Evolutionary conservation across 192 early-diverging fungal genomes (phyloP).

Genomic region (Backusella tarrabulga): DNA sequence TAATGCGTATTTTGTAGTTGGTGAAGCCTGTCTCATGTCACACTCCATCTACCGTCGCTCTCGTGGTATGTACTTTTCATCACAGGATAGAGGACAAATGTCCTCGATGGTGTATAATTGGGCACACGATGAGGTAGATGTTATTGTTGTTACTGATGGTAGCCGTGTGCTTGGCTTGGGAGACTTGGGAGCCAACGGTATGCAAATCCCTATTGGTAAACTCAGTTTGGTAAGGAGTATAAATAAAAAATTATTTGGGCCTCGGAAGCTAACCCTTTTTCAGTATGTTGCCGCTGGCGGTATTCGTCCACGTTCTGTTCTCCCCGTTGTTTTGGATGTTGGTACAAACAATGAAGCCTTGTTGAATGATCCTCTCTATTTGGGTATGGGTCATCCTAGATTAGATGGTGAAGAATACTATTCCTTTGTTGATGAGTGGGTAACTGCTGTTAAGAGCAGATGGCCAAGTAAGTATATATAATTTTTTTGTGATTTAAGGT

Average conservation of each 20-base stretch:
- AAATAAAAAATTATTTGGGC: background rate
- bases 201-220: slow-evolving; percentile 43
- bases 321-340: slow-evolving; percentile 36
- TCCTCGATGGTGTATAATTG: slow-evolving; percentile 59
- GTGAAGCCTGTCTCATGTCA: slow-evolving; percentile 47
- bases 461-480: slow-evolving; percentile 47
- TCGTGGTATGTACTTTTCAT: slow-evolving; percentile 55
- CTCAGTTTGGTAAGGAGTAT: slow-evolving; percentile 36
- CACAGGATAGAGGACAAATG: slow-evolving; percentile 51
- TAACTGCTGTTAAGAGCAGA: slow-evolving; percentile 48
- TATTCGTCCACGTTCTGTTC: slow-evolving; percentile 35
- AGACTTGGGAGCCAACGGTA: slow-evolving; percentile 39
- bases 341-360: slow-evolving; percentile 36
- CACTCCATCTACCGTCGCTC: slow-evolving; percentile 55
- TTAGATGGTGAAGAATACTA: slow-evolving; percentile 46
- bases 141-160: slow-evolving; percentile 42
- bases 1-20: slow-evolving; percentile 33
- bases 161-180: slow-evolving; percentile 36
- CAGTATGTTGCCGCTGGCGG: slow-evolving; percentile 41
- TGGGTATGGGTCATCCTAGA: slow-evolving; percentile 39
- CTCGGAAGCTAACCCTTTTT: slow-evolving; percentile 6
- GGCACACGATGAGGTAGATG: slow-evolving; percentile 55
- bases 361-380: slow-evolving; percentile 37
- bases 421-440: slow-evolving; percentile 55
- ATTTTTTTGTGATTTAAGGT: background rate